phyloP scores from a whole-genome alignment of 208 protist species.

The Leptomonas pyrrhocoris region DNA sequence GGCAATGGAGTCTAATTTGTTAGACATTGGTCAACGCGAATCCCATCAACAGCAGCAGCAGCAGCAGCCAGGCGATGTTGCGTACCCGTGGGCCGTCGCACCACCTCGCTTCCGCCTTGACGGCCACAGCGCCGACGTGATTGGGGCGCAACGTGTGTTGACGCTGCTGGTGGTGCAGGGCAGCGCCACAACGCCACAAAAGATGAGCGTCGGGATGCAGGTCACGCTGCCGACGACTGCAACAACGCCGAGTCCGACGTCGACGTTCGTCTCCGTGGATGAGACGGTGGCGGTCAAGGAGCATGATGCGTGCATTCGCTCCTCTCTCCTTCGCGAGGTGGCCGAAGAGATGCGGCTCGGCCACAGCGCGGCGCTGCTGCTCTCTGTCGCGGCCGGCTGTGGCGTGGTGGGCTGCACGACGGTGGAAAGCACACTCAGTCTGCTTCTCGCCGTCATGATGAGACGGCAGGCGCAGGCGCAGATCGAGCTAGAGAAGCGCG shows the following conservation, averaged over 20 bases:
- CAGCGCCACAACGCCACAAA: neutral
- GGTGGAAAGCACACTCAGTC: conserved; percentile 15
- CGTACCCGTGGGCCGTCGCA: neutral
- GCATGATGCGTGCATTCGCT: neutral
- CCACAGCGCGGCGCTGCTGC: conserved; percentile 18
- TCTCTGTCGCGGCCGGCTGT: conserved; percentile 15
- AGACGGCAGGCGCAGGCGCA: neutral
- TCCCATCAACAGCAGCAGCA: neutral
- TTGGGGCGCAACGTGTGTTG: conserved; percentile 10
- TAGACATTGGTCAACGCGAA: conserved; percentile 1
- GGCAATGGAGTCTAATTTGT: neutral
- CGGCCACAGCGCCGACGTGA: neutral
- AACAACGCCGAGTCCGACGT: neutral
- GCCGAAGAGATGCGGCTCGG: conserved; percentile 18
- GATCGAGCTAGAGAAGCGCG: neutral
- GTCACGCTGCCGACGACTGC: neutral
- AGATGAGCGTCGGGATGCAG: neutral
- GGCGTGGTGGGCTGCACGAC: neutral
- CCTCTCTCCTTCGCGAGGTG: conserved; percentile 17
- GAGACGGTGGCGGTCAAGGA: conserved; percentile 8
- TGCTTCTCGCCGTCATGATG: conserved; percentile 16
- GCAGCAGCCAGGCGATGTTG: neutral
- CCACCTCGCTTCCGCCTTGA: conserved; percentile 4
- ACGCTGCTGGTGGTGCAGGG: conserved; percentile 13
- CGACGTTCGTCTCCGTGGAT: conserved; percentile 13